A percentile compares a stretch with the other conserved stretches of the same genome.
phyloP scores from a whole-genome alignment of 805 yeast genomes.

The Candida hungchunana region DNA sequence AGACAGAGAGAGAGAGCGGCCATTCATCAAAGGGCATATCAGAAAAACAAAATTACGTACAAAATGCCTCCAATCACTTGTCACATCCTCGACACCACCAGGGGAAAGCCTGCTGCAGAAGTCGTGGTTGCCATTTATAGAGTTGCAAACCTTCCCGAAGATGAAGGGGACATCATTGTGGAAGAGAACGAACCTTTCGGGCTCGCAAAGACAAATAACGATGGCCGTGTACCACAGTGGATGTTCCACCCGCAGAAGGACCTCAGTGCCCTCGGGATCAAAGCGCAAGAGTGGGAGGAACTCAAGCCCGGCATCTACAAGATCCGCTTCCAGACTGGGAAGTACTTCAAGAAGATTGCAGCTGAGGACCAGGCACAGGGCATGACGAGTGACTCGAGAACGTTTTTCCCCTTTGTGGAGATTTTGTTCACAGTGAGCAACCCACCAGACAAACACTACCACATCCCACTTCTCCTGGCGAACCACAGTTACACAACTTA shows the following conservation, averaged over 20 bases:
- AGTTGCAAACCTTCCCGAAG: slow-evolving; percentile 22
- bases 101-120: slow-evolving; percentile 76
- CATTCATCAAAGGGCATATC: not conserved
- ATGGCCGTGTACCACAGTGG: slow-evolving; percentile 81
- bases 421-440: slow-evolving; percentile 63
- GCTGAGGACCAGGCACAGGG: slow-evolving; percentile 22
- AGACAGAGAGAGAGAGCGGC: not conserved
- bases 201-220: slow-evolving; percentile 63
- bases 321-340: slow-evolving; percentile 71
- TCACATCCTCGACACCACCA: slow-evolving; percentile 81
- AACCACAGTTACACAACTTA: slow-evolving; percentile 89
- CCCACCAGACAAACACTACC: slow-evolving; percentile 79
- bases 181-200: slow-evolving; percentile 49
- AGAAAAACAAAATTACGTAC: not conserved
- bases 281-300: slow-evolving; percentile 36
- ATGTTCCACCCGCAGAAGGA: slow-evolving; percentile 35
- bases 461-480: slow-evolving; percentile 79
- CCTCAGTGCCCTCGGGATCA: slow-evolving; percentile 31
- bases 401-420: slow-evolving; percentile 87
- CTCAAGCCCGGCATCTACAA: slow-evolving; percentile 64
- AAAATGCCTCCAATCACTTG: slow-evolving; percentile 68
- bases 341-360: slow-evolving; percentile 44
- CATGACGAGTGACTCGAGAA: slow-evolving; percentile 32
- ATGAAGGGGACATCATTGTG: slow-evolving; percentile 27
- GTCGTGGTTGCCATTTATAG: slow-evolving; percentile 62